Conservation (phyloP, 805 yeast genomes). For the Huiozyma naganishii region DNA sequence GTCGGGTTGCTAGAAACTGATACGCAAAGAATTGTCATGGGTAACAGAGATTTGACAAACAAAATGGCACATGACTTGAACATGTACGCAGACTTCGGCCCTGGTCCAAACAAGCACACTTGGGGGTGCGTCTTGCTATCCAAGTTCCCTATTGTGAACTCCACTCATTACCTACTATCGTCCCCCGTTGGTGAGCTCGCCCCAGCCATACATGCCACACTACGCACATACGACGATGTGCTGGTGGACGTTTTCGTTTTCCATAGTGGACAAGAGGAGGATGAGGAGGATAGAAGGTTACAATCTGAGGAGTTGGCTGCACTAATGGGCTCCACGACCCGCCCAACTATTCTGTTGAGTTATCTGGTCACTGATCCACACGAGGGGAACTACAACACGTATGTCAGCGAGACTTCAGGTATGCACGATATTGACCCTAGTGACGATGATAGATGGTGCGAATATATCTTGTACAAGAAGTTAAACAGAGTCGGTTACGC, state of each 20-base stretch:
- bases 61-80: constrained; percentile 83
- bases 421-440: constrained; percentile 90
- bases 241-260: constrained; percentile 87
- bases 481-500: constrained; percentile 88
- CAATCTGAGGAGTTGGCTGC: constrained; percentile 69
- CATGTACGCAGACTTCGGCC: constrained; percentile 94
- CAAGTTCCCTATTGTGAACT: constrained; percentile 84
- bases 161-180: constrained; percentile 86
- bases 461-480: constrained; percentile 81
- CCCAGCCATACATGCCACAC: constrained; percentile 94
- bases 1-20: constrained; percentile 88
- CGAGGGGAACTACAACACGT: constrained; percentile 84
- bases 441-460: constrained; percentile 98
- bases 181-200: constrained; percentile 98
- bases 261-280: constrained; percentile 98
- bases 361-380: constrained; percentile 83
- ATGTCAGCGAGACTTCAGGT: constrained; percentile 72
- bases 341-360: constrained; percentile 81
- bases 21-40: constrained; percentile 88
- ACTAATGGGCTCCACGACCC: constrained; percentile 69
- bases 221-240: constrained; percentile 74
- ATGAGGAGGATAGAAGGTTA: constrained; percentile 80
- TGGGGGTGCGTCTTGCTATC: constrained; percentile 95
- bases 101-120: constrained; percentile 95
- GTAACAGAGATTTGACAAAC: constrained; percentile 90